These are phyloP conservation scores for Melanogaster broomeanus DNA, from an alignment of 768 basidiomycete species.

Conservation along the genomic window DNA sequence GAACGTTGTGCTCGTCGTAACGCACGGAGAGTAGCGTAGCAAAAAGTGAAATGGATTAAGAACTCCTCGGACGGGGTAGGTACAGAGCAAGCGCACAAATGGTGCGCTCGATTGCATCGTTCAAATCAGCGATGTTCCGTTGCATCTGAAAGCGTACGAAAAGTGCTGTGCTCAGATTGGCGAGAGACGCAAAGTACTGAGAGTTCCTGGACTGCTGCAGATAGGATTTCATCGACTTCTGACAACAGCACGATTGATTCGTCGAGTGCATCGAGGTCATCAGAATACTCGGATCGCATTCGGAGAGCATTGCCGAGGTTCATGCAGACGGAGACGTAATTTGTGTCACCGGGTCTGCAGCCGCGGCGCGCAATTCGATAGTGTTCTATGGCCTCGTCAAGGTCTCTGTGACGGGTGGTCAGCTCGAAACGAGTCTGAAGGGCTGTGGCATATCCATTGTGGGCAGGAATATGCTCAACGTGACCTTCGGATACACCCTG, in stretches of 20 bases:
- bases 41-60: not conserved
- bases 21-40: slow-evolving; percentile 16
- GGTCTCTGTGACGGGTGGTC: slow-evolving; percentile 6
- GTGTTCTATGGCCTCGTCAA: slow-evolving; percentile 24
- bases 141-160: slow-evolving; percentile 17
- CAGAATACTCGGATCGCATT: slow-evolving; percentile 8
- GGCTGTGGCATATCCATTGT: slow-evolving; percentile 18
- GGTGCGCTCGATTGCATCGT: slow-evolving; percentile 13
- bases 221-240: slow-evolving; percentile 15
- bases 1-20: not conserved
- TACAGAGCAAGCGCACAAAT: slow-evolving; percentile 9
- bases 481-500: slow-evolving; percentile 11
- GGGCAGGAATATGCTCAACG: slow-evolving; percentile 2
- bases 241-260: slow-evolving; percentile 22
- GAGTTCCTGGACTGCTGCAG: slow-evolving; percentile 1
- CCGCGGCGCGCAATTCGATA: slow-evolving; percentile 11
- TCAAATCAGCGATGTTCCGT: slow-evolving; percentile 9
- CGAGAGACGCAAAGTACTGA: slow-evolving; percentile 5
- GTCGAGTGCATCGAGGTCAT: slow-evolving; percentile 18
- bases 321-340: slow-evolving; percentile 12
- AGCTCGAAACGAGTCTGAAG: slow-evolving; percentile 16
- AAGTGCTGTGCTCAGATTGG: slow-evolving; percentile 12
- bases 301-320: slow-evolving; percentile 17
- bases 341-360: slow-evolving; percentile 7
- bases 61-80: slow-evolving; percentile 9